Conservation (phyloP, 2,329 filamentous ascomycete species). For the Aureobasidium subglaciale region DNA sequence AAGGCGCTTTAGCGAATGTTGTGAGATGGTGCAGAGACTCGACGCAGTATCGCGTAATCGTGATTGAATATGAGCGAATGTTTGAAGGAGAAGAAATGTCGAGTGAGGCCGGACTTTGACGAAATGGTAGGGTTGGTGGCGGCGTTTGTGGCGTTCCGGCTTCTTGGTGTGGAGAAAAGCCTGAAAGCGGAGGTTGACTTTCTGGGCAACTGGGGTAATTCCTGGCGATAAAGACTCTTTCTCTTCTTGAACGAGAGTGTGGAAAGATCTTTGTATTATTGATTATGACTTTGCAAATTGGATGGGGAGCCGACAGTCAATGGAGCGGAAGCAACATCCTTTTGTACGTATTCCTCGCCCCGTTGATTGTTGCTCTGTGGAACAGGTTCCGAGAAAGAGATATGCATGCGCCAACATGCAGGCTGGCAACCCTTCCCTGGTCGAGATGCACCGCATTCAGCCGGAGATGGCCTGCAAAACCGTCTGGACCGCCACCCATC, state of each 20-base stretch:
- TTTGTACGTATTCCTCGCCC: slow-evolving; percentile 1
- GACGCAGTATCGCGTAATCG: neutral
- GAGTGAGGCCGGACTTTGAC: neutral
- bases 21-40: neutral
- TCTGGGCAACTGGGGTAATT: slow-evolving; percentile 1
- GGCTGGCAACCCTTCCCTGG: neutral
- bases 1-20: neutral
- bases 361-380: slow-evolving; percentile 4
- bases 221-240: neutral
- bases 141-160: neutral
- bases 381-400: neutral
- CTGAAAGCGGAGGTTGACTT: neutral
- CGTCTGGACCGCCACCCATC: neutral
- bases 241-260: neutral
- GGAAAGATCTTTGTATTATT: neutral
- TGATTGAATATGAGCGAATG: neutral
- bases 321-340: neutral
- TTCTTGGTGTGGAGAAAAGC: neutral
- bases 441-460: slow-evolving; percentile 6
- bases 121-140: neutral
- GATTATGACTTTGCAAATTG: neutral
- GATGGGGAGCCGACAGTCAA: neutral
- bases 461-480: neutral
- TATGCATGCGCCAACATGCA: slow-evolving; percentile 4
- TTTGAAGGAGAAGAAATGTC: neutral